These are phyloP conservation scores for Vicia villosa DNA, from an alignment of 306 rosid genomes.

Conservation along the genomic window DNA sequence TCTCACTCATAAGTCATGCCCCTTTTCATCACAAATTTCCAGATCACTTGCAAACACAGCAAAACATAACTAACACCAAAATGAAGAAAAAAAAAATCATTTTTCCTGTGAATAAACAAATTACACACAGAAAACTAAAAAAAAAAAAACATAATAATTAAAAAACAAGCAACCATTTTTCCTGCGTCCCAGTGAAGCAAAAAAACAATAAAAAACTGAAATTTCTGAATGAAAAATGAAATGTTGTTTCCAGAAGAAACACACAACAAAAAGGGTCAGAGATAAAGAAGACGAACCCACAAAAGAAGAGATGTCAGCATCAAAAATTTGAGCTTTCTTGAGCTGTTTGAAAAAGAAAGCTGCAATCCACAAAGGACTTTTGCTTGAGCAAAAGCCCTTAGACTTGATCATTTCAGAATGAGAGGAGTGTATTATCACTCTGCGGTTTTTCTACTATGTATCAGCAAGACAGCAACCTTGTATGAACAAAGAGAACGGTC, in stretches of 20 bases:
- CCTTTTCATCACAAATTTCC: conserved; percentile 6
- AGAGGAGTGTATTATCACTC: not conserved
- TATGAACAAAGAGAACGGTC: not conserved
- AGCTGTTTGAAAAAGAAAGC: conserved; percentile 72
- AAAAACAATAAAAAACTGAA: not conserved
- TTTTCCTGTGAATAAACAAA: not conserved
- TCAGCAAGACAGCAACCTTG: not conserved
- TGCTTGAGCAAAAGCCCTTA: conserved; percentile 44
- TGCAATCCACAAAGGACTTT: conserved; percentile 72
- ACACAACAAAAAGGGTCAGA: not conserved
- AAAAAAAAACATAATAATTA: not conserved
- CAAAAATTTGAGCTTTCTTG: conserved; percentile 62
- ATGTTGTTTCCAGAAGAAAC: not conserved
- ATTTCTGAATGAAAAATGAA: not conserved
- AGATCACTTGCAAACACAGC: conserved; percentile 15
- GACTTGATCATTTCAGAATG: conserved; percentile 49
- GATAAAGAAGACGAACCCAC: conserved; percentile 56
- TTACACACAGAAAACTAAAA: not conserved
- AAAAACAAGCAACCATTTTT: not conserved
- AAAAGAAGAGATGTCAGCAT: conserved; percentile 60
- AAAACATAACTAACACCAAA: not conserved
- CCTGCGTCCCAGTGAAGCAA: not conserved
- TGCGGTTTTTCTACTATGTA: not conserved
- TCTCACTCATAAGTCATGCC: not conserved
- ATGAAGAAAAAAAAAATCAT: not conserved